Conservation (phyloP, 805 yeast genomes). For the Yarrowia sp. region DNA sequence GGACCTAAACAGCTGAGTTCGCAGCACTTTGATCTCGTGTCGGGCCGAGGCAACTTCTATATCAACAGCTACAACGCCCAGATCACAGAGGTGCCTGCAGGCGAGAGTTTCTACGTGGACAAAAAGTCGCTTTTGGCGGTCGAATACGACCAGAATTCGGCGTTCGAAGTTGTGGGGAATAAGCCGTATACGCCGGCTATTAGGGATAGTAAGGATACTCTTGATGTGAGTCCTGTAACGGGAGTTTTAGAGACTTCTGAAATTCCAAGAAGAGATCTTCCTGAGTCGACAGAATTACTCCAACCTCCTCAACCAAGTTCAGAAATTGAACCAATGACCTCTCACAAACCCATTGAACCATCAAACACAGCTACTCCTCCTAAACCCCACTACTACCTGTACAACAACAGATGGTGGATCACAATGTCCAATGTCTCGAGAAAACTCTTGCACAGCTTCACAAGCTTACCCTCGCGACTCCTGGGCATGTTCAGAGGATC, state of each 20-base stretch:
- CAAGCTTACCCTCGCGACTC: slow-evolving; percentile 6
- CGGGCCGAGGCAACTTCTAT: slow-evolving; percentile 35
- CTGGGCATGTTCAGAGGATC: not conserved
- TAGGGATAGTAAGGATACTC: not conserved
- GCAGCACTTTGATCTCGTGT: not conserved
- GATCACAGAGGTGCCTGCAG: slow-evolving; percentile 22
- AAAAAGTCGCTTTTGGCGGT: slow-evolving; percentile 5
- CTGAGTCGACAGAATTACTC: not conserved
- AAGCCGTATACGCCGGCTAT: not conserved
- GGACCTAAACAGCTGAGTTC: not conserved
- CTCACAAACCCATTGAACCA: not conserved
- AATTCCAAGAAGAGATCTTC: not conserved
- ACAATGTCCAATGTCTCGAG: slow-evolving; percentile 17
- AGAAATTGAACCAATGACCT: not conserved
- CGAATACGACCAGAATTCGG: slow-evolving; percentile 27
- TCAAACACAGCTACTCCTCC: not conserved
- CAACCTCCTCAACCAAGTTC: not conserved
- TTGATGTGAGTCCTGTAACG: slow-evolving; percentile 23
- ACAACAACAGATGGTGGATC: slow-evolving; percentile 37
- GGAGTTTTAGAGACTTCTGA: not conserved
- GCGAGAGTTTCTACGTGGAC: slow-evolving; percentile 26
- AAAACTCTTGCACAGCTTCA: not conserved
- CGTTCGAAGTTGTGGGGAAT: slow-evolving; percentile 9
- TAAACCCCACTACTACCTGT: slow-evolving; percentile 27
- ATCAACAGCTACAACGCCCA: slow-evolving; percentile 31